These are phyloP conservation scores for Monilinia vaccinii-corymbosi DNA, from an alignment of 2,329 filamentous ascomycete species.

Conservation along the genomic window DNA sequence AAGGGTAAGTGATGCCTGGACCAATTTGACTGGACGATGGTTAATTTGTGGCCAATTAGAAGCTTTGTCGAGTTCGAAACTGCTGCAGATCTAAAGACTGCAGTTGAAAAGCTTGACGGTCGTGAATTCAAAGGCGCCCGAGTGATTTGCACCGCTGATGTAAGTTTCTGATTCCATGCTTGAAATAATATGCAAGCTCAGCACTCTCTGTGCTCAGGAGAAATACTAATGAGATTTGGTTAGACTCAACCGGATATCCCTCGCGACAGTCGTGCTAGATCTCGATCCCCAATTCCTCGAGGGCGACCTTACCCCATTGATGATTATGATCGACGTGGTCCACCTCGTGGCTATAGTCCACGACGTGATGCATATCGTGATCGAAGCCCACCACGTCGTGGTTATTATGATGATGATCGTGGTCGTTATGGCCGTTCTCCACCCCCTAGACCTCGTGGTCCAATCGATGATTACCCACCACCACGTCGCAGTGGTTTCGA, in stretches of 20 bases:
- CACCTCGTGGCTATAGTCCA: slow-evolving; percentile 78
- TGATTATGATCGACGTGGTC: slow-evolving; percentile 77
- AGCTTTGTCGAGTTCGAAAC: slow-evolving; percentile 99
- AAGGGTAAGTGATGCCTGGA: slow-evolving; percentile 57
- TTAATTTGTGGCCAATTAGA: slow-evolving; percentile 19
- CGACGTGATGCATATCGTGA: slow-evolving; percentile 77
- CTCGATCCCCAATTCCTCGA: slow-evolving; percentile 64
- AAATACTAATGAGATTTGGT: slow-evolving; percentile 17
- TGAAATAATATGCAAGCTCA: slow-evolving; percentile 20
- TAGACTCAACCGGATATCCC: slow-evolving; percentile 74
- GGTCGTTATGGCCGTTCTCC: slow-evolving; percentile 76
- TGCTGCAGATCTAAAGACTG: slow-evolving; percentile 75
- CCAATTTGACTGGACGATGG: not conserved
- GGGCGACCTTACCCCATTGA: slow-evolving; percentile 60
- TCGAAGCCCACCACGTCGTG: slow-evolving; percentile 68
- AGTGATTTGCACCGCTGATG: slow-evolving; percentile 81
- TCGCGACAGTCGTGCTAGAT: slow-evolving; percentile 55
- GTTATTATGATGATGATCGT: slow-evolving; percentile 77
- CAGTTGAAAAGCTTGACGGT: slow-evolving; percentile 89
- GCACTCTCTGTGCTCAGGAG: not conserved
- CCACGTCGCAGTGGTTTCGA: slow-evolving; percentile 60
- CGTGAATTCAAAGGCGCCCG: slow-evolving; percentile 85
- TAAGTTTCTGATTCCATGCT: slow-evolving; percentile 38
- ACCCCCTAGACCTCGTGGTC: slow-evolving; percentile 54
- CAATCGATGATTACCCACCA: slow-evolving; percentile 70